A percentile compares a stretch with the other conserved stretches of the same genome.
These are phyloP conservation scores for Leccinum disarticulatum DNA, from an alignment of 768 basidiomycete species.

Conservation along the genomic window DNA sequence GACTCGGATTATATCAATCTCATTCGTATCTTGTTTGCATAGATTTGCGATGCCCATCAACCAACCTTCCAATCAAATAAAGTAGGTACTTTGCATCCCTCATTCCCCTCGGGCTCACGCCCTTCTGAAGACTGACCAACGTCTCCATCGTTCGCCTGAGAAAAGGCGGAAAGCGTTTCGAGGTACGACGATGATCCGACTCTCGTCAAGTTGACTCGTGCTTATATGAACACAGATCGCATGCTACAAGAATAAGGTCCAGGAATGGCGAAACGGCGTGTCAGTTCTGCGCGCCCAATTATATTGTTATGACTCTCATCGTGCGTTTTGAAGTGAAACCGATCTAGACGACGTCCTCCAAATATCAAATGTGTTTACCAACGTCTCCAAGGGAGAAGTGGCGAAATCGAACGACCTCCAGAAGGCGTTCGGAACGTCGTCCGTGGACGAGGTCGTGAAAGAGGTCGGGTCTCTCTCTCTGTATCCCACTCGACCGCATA, in stretches of 20 bases:
- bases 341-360: constrained; percentile 95
- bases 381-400: constrained; percentile 95
- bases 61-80: constrained; percentile 89
- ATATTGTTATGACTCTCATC: neutral
- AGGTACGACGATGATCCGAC: constrained; percentile 47
- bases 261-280: constrained; percentile 93
- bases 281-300: constrained; percentile 37
- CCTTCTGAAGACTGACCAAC: constrained; percentile 78
- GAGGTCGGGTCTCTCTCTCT: constrained; percentile 53
- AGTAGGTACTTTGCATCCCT: constrained; percentile 42
- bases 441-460: constrained; percentile 69
- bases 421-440: constrained; percentile 84
- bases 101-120: constrained; percentile 3
- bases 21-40: neutral
- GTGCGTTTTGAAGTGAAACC: constrained; percentile 61
- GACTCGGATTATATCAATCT: neutral
- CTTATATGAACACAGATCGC: constrained; percentile 62
- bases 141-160: constrained; percentile 94
- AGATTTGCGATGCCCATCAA: constrained; percentile 49
- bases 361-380: constrained; percentile 92
- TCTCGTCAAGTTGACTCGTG: neutral
- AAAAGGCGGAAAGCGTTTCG: constrained; percentile 97
- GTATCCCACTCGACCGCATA: neutral
- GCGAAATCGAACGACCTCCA: constrained; percentile 87
- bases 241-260: constrained; percentile 99